These are phyloP conservation scores for Plectranthus barbatus DNA, from an alignment of 257 asterid genomes.

Conservation along the genomic window DNA sequence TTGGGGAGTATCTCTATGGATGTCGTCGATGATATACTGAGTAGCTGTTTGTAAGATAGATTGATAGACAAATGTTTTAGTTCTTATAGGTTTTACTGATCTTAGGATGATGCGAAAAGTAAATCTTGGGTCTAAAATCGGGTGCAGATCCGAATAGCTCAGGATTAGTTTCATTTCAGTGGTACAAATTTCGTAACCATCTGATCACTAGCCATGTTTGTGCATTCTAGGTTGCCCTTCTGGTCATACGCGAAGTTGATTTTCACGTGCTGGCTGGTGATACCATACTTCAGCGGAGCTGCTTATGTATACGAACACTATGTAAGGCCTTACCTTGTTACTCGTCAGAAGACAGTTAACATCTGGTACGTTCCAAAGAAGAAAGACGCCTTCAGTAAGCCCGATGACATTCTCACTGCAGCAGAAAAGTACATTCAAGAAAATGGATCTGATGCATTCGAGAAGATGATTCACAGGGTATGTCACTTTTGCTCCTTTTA, in stretches of 20 bases:
- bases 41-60: neutral
- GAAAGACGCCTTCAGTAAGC: slow-evolving; percentile 53
- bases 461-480: slow-evolving; percentile 65
- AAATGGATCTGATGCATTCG: slow-evolving; percentile 66
- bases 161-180: neutral
- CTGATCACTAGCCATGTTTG: no score
- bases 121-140: neutral
- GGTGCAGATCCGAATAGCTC: neutral
- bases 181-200: neutral
- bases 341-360: slow-evolving; percentile 53
- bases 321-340: slow-evolving; percentile 75
- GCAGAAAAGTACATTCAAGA: slow-evolving; percentile 68
- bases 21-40: neutral
- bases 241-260: slow-evolving; percentile 88
- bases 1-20: no score
- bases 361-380: slow-evolving; percentile 69
- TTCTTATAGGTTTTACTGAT: neutral
- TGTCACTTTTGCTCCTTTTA: neutral
- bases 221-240: slow-evolving; percentile 86
- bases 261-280: slow-evolving; percentile 90
- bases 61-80: neutral
- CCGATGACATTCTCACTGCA: slow-evolving; percentile 72
- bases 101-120: neutral
- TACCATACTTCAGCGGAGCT: slow-evolving; percentile 94
- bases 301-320: slow-evolving; percentile 79